Base-by-base conservation (phyloP, 345 rosid species). In the Syzygium jambos region DNA sequence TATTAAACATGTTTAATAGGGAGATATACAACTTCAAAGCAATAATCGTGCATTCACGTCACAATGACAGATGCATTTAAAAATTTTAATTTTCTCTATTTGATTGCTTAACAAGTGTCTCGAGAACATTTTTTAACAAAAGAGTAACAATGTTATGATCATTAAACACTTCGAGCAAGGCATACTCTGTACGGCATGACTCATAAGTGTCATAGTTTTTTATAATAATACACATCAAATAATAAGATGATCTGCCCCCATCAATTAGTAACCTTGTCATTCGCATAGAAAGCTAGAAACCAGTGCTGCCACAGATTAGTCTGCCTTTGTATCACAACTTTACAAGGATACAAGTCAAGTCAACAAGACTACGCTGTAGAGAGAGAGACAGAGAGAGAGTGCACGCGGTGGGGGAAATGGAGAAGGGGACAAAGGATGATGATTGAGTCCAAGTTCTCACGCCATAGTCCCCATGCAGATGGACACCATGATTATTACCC, bases 381-480 rank as follows among this genome's bases (percentile, higher is more conserved):
- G 46, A 38, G 49, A 29, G 78, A 68, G 78, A 68, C 25, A 65
- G 6, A n/a, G 73, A 29, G 77, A 29, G 73, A 61, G 43, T 53
- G 91, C 90, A 90, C 89, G 91, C 90, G 52, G 23, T 85, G 54
- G 87, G 84, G 51, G 88, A 43, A 13, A 85, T 51, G 61, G 85
- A 63, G 65, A 29, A 85, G 68, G 87, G 89, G 87, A 89, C 89
- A 89, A 77, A 86, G 89, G 78, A 88, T 68, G 89, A 87, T 91
- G 92, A 91, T 93, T 29, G 93, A 91, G 93, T 89, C 92, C 92
- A 92, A 85, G 90, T 89, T 51, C 90, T 91, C 92, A 89, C 89
- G 93, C 91, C 91, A 88, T n/a, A 85, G 88, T 89, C 90, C 83
- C 92, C 93, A 90, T 89, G 93, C 93, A 93, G 88, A 89, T 88